These are phyloP conservation scores for Xylaria venustula DNA, from an alignment of 495 filamentous ascomycete species.

Conservation along the genomic window DNA sequence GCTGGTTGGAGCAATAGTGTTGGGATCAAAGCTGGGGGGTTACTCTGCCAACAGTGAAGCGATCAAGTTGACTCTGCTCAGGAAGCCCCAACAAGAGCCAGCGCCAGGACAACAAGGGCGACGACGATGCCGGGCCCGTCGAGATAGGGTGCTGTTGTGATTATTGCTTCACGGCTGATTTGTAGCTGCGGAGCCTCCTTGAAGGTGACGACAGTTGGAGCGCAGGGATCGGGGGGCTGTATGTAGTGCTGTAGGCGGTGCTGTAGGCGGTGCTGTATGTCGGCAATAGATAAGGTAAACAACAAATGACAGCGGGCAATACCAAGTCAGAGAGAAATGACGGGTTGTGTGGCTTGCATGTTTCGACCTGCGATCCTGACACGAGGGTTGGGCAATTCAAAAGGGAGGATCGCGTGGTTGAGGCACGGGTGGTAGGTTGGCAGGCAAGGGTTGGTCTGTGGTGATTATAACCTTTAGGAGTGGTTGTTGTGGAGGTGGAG, in stretches of 20 bases:
- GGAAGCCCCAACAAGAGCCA: background rate
- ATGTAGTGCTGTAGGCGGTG: too few species aligned
- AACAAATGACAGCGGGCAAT: background rate
- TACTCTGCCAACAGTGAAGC: background rate
- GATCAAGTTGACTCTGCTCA: slow-evolving; percentile 1
- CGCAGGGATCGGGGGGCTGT: slow-evolving; percentile 14
- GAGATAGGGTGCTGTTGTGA: background rate
- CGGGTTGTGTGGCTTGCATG: slow-evolving; percentile 11
- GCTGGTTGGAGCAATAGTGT: slow-evolving; percentile 4
- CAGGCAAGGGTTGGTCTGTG: background rate
- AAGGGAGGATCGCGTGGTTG: background rate
- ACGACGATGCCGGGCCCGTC: slow-evolving; percentile 1
- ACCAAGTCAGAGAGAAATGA: background rate
- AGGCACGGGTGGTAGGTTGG: background rate
- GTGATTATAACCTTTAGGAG: background rate
- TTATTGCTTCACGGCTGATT: slow-evolving; percentile 14
- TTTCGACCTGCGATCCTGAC: slow-evolving; percentile 1
- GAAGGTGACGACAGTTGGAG: slow-evolving; percentile 7
- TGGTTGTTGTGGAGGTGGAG: slow-evolving; percentile 7
- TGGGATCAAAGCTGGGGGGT: slow-evolving; percentile 5
- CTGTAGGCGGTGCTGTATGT: too few species aligned
- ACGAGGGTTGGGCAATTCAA: slow-evolving; percentile 14
- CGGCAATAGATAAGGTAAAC: background rate
- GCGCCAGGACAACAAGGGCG: slow-evolving; percentile 3
- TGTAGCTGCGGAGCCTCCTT: slow-evolving; percentile 20